These are phyloP conservation scores for Penicillium decumbens DNA, from an alignment of 2,329 filamentous ascomycete genomes.

Conservation along the genomic window DNA sequence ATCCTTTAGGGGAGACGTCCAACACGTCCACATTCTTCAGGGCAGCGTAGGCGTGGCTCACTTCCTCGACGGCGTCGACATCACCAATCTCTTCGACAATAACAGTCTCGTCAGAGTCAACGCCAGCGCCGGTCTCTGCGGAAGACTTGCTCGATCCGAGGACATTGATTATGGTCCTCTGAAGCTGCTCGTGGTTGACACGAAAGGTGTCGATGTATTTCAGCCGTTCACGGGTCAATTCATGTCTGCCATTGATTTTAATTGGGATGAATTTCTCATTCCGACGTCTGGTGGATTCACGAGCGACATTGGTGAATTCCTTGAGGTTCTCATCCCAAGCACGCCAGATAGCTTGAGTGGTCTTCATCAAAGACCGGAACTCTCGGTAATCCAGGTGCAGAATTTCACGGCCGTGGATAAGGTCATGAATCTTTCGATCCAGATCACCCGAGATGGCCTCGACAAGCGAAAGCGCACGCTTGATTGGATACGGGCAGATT, in stretches of 20 bases:
- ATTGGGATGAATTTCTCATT: constrained; percentile 99
- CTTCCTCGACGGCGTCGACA: constrained; percentile 94
- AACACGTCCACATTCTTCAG: constrained; percentile 92
- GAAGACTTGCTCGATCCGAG: constrained; percentile 69
- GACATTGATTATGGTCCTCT: constrained; percentile 95
- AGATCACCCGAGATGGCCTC: constrained; percentile 94
- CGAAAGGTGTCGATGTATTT: constrained; percentile 94
- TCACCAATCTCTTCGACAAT: constrained; percentile 93
- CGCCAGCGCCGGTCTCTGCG: constrained; percentile 39
- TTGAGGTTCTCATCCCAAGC: constrained; percentile 96
- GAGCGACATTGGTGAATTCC: constrained; percentile 95
- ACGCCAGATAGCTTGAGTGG: constrained; percentile 78
- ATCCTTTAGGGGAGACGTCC: constrained; percentile 85
- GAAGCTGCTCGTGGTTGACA: constrained; percentile 94
- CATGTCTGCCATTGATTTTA: constrained; percentile 85
- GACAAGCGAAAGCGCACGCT: constrained; percentile 84
- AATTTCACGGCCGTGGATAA: constrained; percentile 79
- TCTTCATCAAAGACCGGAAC: constrained; percentile 79
- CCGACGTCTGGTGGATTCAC: constrained; percentile 85
- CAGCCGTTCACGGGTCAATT: constrained; percentile 80
- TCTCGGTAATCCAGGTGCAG: constrained; percentile 91
- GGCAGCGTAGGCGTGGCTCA: constrained; percentile 88
- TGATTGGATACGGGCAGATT: constrained; percentile 92
- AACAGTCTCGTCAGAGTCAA: constrained; percentile 56
- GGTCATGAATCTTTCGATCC: constrained; percentile 75